These are phyloP conservation scores for Acacia acuminata DNA, from an alignment of 306 rosid genomes.

Conservation along the genomic window DNA sequence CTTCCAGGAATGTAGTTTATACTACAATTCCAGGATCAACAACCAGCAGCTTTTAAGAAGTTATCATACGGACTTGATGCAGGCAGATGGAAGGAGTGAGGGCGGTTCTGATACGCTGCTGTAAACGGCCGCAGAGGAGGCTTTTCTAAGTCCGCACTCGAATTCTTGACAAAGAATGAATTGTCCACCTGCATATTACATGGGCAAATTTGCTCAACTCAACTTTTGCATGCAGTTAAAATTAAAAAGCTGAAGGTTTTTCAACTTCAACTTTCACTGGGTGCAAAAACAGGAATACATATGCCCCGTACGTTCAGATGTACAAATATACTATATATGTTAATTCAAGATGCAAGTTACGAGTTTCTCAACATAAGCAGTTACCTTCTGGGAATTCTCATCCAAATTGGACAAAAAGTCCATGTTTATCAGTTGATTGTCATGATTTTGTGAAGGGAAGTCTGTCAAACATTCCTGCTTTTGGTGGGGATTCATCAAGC, in stretches of 20 bases:
- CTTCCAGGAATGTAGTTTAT: constrained; percentile 8
- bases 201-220: constrained; percentile 28
- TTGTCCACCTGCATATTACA: constrained; percentile 54
- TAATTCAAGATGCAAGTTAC: constrained; percentile 16
- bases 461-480: constrained; percentile 42
- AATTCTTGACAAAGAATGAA: constrained; percentile 39
- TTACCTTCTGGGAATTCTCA: constrained; percentile 45
- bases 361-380: constrained; percentile 25
- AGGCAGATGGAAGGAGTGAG: constrained; percentile 65
- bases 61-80: constrained; percentile 84
- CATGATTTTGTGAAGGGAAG: constrained; percentile 34
- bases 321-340: not conserved
- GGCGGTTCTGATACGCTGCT: constrained; percentile 51
- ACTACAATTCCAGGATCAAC: constrained; percentile 43
- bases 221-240: constrained; percentile 7
- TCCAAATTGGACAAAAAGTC: constrained; percentile 20
- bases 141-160: constrained; percentile 31
- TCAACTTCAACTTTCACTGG: not conserved
- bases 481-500: constrained; percentile 56
- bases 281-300: not conserved
- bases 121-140: constrained; percentile 43
- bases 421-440: constrained; percentile 37
- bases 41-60: constrained; percentile 96
- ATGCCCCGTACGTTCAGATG: constrained; percentile 10
- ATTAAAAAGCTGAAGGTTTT: not conserved